These are phyloP conservation scores for Dactylellina cionopaga DNA, from an alignment of 2,329 filamentous ascomycete species.

Conservation along the genomic window DNA sequence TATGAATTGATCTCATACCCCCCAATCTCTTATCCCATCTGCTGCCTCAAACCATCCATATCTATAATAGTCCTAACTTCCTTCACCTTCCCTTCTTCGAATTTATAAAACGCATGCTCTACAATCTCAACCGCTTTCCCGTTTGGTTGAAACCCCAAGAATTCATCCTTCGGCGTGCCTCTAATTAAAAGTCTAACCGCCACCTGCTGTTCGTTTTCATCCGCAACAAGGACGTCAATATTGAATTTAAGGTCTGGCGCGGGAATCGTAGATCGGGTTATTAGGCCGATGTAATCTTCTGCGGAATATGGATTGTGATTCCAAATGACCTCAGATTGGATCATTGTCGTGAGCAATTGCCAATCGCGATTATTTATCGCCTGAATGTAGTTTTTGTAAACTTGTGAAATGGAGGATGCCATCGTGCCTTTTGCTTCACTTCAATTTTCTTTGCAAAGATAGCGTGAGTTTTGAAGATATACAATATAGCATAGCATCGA, in stretches of 20 bases:
- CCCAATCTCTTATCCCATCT: constrained; percentile 12
- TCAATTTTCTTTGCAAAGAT: not conserved
- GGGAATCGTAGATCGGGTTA: constrained; percentile 35
- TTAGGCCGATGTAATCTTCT: constrained; percentile 32
- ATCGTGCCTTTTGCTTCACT: not conserved
- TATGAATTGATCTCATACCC: not conserved
- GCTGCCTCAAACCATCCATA: constrained; percentile 40
- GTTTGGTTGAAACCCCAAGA: constrained; percentile 28
- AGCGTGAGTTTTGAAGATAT: not conserved
- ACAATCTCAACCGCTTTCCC: constrained; percentile 28
- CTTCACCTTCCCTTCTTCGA: constrained; percentile 25
- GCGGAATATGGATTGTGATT: constrained; percentile 24
- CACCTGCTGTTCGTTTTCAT: constrained; percentile 22
- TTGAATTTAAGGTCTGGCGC: constrained; percentile 35
- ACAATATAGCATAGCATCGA: not conserved
- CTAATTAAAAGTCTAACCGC: constrained; percentile 24
- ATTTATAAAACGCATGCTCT: constrained; percentile 45
- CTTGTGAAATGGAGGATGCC: constrained; percentile 15
- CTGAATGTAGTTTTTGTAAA: constrained; percentile 40
- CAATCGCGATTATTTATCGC: constrained; percentile 43
- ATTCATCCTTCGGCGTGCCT: constrained; percentile 35
- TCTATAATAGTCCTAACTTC: constrained; percentile 45
- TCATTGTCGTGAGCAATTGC: constrained; percentile 17
- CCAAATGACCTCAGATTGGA: constrained; percentile 35
- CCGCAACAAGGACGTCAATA: constrained; percentile 25